These are phyloP conservation scores for Russula sp. DNA, from an alignment of 768 basidiomycete species.

Conservation along the genomic window DNA sequence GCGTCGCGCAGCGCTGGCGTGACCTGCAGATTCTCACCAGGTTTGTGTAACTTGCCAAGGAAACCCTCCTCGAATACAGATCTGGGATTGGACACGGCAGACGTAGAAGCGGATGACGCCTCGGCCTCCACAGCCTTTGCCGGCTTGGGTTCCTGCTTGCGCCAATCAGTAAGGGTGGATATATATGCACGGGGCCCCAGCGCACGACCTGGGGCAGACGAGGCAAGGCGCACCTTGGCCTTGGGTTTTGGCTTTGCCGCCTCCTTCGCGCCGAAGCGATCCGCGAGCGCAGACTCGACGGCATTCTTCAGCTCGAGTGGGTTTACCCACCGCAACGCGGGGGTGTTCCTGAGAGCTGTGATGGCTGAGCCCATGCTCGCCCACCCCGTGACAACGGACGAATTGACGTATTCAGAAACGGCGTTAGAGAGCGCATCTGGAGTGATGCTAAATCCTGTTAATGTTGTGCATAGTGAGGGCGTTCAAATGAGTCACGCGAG, in stretches of 20 bases:
- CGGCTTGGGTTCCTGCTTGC: constrained; percentile 36
- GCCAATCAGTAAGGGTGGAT: neutral
- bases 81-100: constrained; percentile 30
- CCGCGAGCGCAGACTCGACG: constrained; percentile 60
- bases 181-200: neutral
- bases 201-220: neutral
- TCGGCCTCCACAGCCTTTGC: constrained; percentile 30
- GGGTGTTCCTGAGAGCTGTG: constrained; percentile 50
- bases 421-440: constrained; percentile 50
- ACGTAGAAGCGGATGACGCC: constrained; percentile 32
- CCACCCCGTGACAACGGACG: constrained; percentile 63
- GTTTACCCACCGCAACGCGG: constrained; percentile 72
- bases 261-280: constrained; percentile 69
- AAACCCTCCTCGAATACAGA: constrained; percentile 93
- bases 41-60: constrained; percentile 84
- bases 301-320: constrained; percentile 79
- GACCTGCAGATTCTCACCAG: constrained; percentile 89
- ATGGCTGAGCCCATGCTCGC: constrained; percentile 59
- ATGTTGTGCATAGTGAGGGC: neutral
- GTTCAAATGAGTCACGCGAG: neutral
- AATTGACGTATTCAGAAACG: constrained; percentile 50
- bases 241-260: constrained; percentile 58
- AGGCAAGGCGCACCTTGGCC: constrained; percentile 41
- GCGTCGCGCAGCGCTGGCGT: constrained; percentile 67
- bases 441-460: constrained; percentile 71